Base-by-base conservation (phyloP, 2,329 filamentous ascomycete genomes). In the Corinectria fuckeliana region DNA sequence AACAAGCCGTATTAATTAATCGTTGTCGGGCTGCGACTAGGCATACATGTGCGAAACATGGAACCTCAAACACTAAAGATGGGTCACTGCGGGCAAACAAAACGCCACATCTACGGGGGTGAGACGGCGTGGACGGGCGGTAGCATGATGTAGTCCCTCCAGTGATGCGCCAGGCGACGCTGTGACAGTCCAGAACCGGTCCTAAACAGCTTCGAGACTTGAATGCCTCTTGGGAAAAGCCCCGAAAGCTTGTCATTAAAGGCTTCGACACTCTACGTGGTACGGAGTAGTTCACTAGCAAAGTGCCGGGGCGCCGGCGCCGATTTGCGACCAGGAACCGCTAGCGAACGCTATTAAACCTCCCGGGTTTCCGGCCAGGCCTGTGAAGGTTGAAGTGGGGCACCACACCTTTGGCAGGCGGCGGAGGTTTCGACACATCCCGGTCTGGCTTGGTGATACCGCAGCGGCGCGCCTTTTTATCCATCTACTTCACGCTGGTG, bases 361-460 rank as follows among this genome's bases (percentile, higher is more conserved):
- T n/a, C n/a, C n/a, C 20, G 26, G 52, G 20, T 32, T 45, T 16
- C 39, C 49, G 28, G 28, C 20, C 14, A 21, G n/a, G n/a, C n/a
- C n/a, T n/a, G n/a, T n/a, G 45, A 50, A 54, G 20, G 36, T 44
- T 39, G 32, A 34, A 9, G 32, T 34, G 16, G 11, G 20, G 47
- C 20, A 39, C 25, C 26, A 39, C 44, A 42, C 34, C 34, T 38
- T 47, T 45, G 50, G 30, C 26, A 11, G 52, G 54, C 59, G 54
- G 67, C 65, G 65, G 67, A 39, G 61, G 65, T 69, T 69, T 69
- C 67, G 67, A 69, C 69, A 68, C 67, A 57, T 61, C 54, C 60
- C 50, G 57, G 61, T n/a, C 58, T 61, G 58, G 56, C 50, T 53
- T 58, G 39, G 44, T 56, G 51, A 59, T 51, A 54, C 36, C 39